These are phyloP conservation scores for Eutypa lata DNA, from an alignment of 2,329 filamentous ascomycete genomes.

Conservation along the genomic window DNA sequence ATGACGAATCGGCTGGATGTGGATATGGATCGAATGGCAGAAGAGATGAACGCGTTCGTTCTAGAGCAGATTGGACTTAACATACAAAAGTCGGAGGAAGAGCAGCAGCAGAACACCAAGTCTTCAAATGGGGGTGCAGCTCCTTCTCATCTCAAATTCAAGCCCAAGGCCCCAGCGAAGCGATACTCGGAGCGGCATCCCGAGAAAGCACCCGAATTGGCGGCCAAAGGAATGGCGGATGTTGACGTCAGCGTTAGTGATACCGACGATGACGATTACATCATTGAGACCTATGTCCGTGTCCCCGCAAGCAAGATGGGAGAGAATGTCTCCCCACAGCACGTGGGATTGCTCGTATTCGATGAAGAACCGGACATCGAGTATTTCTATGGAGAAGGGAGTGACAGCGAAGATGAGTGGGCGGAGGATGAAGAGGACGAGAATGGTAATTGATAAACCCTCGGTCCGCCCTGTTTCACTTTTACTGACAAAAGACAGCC, in stretches of 20 bases:
- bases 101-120: constrained; percentile 29
- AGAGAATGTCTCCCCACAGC: constrained; percentile 43
- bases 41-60: constrained; percentile 44
- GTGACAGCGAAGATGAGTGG: constrained; percentile 60
- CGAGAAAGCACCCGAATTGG: constrained; percentile 26
- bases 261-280: constrained; percentile 55
- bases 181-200: constrained; percentile 57
- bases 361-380: constrained; percentile 57
- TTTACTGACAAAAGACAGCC: constrained; percentile 38
- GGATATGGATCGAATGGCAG: constrained; percentile 27
- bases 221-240: constrained; percentile 25
- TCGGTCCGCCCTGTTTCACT: background rate
- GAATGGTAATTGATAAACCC: constrained; percentile 46
- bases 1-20: constrained; percentile 36
- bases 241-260: constrained; percentile 34
- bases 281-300: constrained; percentile 63
- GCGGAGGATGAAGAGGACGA: constrained; percentile 62
- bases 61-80: constrained; percentile 56
- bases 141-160: constrained; percentile 40
- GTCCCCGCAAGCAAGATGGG: constrained; percentile 51
- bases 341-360: constrained; percentile 55
- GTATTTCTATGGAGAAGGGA: constrained; percentile 58
- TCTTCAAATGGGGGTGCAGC: constrained; percentile 10
- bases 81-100: constrained; percentile 44
- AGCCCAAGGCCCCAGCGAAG: constrained; percentile 53